These are phyloP conservation scores for Candida vartiovaarae DNA, from an alignment of 805 yeast species.

Conservation along the genomic window DNA sequence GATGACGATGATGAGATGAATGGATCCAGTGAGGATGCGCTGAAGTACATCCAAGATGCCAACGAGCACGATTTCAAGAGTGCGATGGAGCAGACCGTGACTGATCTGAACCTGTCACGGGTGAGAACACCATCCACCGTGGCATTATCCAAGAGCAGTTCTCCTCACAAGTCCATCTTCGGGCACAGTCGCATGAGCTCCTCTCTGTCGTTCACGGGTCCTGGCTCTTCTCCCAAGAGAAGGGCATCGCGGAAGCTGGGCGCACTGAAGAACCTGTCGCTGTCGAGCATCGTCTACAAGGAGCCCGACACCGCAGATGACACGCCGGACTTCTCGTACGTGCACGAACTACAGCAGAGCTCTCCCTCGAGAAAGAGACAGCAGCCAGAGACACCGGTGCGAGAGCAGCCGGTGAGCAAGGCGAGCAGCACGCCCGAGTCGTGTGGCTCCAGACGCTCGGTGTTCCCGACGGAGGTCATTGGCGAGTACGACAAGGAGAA, in stretches of 20 bases:
- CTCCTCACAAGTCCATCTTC: conserved; percentile 23
- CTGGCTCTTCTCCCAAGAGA: conserved; percentile 2
- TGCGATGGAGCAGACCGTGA: conserved; percentile 16
- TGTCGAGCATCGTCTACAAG: conserved; percentile 21
- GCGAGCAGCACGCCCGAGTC: conserved; percentile 28
- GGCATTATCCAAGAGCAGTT: conserved; percentile 8
- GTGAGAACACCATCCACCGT: conserved; percentile 3
- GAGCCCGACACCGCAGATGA: conserved; percentile 7
- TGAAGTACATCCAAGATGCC: conserved; percentile 14
- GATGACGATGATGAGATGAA: not conserved
- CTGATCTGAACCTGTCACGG: conserved; percentile 14
- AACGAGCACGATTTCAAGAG: conserved; percentile 6
- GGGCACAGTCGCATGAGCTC: conserved; percentile 16
- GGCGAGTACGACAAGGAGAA: conserved; percentile 64
- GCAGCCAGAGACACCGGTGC: not conserved
- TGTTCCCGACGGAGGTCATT: conserved; percentile 48
- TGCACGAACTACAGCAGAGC: conserved; percentile 19
- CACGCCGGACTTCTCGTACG: conserved; percentile 18
- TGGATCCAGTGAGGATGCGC: conserved; percentile 20
- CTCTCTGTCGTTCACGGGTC: conserved; percentile 8
- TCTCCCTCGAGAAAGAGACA: conserved; percentile 12
- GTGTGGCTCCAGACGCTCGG: conserved; percentile 31
- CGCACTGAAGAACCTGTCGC: conserved; percentile 18
- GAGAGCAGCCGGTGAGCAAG: conserved; percentile 21
- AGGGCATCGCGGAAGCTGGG: conserved; percentile 10